phyloP scores from a whole-genome alignment of 257 asterid genomes.

The Nicotiana undulata region DNA sequence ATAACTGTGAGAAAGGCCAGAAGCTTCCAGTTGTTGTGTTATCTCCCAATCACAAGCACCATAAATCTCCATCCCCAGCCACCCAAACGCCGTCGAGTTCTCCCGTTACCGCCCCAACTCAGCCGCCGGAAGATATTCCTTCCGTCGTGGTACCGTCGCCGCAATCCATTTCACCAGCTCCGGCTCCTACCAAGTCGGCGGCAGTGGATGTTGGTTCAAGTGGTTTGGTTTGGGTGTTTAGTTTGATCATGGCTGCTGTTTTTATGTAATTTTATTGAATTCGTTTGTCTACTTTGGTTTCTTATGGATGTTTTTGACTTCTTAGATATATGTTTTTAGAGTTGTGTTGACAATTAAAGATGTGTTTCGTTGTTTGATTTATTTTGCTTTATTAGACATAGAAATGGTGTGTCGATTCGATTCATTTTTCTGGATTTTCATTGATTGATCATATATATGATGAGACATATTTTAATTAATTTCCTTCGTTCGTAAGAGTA shows the following conservation, averaged over 20 bases:
- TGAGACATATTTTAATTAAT: no score
- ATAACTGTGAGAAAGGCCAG: constrained; percentile 51
- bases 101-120: neutral
- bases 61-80: constrained; percentile 14
- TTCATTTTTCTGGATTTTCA: no score
- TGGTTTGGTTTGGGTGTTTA: neutral
- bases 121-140: neutral
- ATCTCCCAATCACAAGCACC: constrained; percentile 22
- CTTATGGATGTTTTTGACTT: neutral
- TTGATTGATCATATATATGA: no score
- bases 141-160: neutral
- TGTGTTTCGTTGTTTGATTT: neutral
- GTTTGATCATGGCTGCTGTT: neutral
- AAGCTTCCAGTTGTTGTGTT: constrained; percentile 42
- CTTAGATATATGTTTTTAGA: neutral
- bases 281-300: neutral
- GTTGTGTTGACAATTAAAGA: neutral
- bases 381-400: neutral
- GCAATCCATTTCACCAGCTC: neutral
- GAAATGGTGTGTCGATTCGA: neutral
- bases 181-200: neutral
- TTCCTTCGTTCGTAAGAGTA: no score
- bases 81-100: neutral
- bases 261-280: neutral
- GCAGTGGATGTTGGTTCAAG: neutral